phyloP scores from a whole-genome alignment of 108 stramenopile genomes.

The Discostella stelligeroides region DNA sequence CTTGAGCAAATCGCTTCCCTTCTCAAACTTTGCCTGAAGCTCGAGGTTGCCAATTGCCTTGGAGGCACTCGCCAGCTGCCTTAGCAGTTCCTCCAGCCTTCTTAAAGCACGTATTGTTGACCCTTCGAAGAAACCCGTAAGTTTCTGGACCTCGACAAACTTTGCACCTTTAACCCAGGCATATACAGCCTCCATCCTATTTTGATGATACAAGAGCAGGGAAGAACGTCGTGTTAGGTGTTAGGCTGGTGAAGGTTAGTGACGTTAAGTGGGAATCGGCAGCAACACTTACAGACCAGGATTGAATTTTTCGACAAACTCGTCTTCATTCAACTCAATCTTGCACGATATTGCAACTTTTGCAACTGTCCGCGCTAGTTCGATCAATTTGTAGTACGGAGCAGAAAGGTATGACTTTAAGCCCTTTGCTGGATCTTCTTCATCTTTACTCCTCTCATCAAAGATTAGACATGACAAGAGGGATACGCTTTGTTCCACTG shows the following conservation, averaged over 20 bases:
- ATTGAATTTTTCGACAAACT: conserved; percentile 88
- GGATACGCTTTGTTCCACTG: conserved; percentile 91
- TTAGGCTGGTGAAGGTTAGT: background rate
- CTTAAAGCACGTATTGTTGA: conserved; percentile 95
- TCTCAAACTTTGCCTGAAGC: conserved; percentile 92
- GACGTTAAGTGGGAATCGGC: background rate
- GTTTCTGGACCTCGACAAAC: conserved; percentile 95
- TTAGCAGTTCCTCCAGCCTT: conserved; percentile 96
- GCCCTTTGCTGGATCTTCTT: conserved; percentile 77
- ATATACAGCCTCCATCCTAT: conserved; percentile 96
- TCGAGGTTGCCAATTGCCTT: conserved; percentile 95
- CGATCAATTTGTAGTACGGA: conserved; percentile 83
- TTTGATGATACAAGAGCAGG: background rate
- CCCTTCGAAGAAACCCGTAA: conserved; percentile 97
- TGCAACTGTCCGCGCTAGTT: conserved; percentile 85
- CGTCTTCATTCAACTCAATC: conserved; percentile 89
- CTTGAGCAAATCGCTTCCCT: conserved; percentile 91
- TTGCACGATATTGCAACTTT: conserved; percentile 87
- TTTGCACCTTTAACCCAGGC: conserved; percentile 97
- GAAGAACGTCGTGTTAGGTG: background rate
- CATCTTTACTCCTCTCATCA: conserved; percentile 80
- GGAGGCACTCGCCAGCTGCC: conserved; percentile 92
- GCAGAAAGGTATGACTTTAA: conserved; percentile 74
- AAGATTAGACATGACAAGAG: conserved; percentile 92
- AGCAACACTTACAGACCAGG: conserved; percentile 82